phyloP scores from a whole-genome alignment of 768 basidiomycete species.

The Chiua virens region DNA sequence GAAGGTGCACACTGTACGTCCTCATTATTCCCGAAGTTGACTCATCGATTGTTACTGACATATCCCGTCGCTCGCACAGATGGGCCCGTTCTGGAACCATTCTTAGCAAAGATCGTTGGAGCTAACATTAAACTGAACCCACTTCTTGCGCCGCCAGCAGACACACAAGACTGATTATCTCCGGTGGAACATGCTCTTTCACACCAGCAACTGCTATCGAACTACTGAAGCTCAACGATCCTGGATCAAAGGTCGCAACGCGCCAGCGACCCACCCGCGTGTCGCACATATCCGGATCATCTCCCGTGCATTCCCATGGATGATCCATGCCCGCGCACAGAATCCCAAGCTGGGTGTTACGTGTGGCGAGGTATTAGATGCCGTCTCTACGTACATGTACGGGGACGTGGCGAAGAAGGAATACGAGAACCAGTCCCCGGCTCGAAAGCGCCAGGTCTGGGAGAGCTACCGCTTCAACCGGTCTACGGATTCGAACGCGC shows the following conservation, averaged over 20 bases:
- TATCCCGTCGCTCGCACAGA: slow-evolving; percentile 38
- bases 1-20: slow-evolving; percentile 45
- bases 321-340: slow-evolving; percentile 47
- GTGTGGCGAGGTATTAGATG: slow-evolving; percentile 65
- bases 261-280: slow-evolving; percentile 68
- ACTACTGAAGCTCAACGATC: slow-evolving; percentile 62
- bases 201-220: slow-evolving; percentile 57
- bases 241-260: slow-evolving; percentile 64
- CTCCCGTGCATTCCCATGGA: slow-evolving; percentile 56
- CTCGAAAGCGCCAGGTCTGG: slow-evolving; percentile 43
- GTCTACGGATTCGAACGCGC: slow-evolving; percentile 59
- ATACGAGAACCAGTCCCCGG: slow-evolving; percentile 40
- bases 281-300: slow-evolving; percentile 51
- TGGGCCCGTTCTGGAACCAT: slow-evolving; percentile 68
- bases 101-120: slow-evolving; percentile 49
- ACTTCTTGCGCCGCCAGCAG: slow-evolving; percentile 49
- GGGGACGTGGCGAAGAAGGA: slow-evolving; percentile 52
- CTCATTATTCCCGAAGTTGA: background rate
- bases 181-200: slow-evolving; percentile 76
- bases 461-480: slow-evolving; percentile 66
- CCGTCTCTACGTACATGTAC: slow-evolving; percentile 50
- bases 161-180: slow-evolving; percentile 49
- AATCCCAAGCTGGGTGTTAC: slow-evolving; percentile 55
- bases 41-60: slow-evolving; percentile 8
- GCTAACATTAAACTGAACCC: slow-evolving; percentile 59